phyloP scores from a whole-genome alignment of 148 eudicot genomes.

The Silene uniflora region DNA sequence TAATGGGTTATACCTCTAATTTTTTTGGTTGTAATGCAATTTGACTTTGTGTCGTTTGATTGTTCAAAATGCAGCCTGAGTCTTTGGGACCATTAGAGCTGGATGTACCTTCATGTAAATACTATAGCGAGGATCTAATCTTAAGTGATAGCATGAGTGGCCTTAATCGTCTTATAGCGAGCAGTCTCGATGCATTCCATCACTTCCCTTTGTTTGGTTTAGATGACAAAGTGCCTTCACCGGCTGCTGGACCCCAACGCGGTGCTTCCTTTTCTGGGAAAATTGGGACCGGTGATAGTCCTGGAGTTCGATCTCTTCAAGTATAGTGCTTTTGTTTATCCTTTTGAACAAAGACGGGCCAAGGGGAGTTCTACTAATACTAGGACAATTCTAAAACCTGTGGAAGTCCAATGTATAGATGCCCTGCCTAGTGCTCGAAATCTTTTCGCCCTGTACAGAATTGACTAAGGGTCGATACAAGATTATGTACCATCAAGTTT shows the following conservation, averaged over 20 bases:
- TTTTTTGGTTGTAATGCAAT: not conserved
- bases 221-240: slow-evolving; percentile 54
- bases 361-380: not conserved
- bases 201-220: slow-evolving; percentile 63
- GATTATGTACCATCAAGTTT: not conserved
- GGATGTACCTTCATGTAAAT: slow-evolving; percentile 70
- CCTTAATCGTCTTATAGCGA: slow-evolving; percentile 80
- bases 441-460: slow-evolving; percentile 23
- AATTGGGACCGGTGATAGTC: slow-evolving; percentile 31
- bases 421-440: slow-evolving; percentile 9
- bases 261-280: slow-evolving; percentile 52
- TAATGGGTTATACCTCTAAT: not conserved
- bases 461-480: slow-evolving; percentile 6
- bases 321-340: slow-evolving; percentile 18
- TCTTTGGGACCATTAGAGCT: slow-evolving; percentile 92
- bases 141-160: slow-evolving; percentile 88
- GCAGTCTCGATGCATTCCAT: slow-evolving; percentile 90
- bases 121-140: slow-evolving; percentile 67
- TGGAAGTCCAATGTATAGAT: slow-evolving; percentile 17
- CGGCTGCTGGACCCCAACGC: slow-evolving; percentile 49
- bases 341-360: not conserved
- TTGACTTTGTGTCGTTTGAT: slow-evolving; percentile 21
- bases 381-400: not conserved
- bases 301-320: slow-evolving; percentile 30
- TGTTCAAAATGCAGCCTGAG: slow-evolving; percentile 59